Conservation (phyloP, 495 filamentous ascomycete genomes). For the Hyaloscypha hepaticicola region DNA sequence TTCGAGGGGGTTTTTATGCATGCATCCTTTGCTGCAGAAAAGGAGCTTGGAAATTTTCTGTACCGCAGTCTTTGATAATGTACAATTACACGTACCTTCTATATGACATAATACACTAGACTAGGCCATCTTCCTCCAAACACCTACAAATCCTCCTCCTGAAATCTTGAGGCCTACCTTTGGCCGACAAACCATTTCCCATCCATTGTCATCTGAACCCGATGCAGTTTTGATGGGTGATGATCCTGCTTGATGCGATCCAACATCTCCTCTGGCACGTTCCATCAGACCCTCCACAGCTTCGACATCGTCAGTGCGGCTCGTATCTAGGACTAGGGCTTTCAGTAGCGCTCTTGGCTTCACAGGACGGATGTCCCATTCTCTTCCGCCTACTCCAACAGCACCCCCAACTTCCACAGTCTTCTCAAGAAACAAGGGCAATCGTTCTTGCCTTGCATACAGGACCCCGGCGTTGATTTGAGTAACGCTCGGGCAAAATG, state of each 20-base stretch:
- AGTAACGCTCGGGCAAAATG: constrained; percentile 75
- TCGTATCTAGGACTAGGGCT: constrained; percentile 11
- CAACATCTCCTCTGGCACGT: not conserved
- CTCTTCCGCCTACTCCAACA: constrained; percentile 53
- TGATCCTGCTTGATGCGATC: not conserved
- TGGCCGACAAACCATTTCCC: constrained; percentile 65
- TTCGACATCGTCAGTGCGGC: not conserved
- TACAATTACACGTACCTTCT: not conserved
- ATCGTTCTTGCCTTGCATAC: constrained; percentile 44
- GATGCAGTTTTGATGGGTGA: not conserved
- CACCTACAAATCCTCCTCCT: constrained; percentile 70
- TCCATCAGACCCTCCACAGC: not conserved
- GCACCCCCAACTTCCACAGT: constrained; percentile 63
- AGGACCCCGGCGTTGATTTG: constrained; percentile 66
- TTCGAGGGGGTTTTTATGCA: no score
- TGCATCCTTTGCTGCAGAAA: no score
- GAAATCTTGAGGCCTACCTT: constrained; percentile 60
- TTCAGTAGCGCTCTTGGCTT: constrained; percentile 36
- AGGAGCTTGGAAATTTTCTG: no score
- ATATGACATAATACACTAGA: not conserved
- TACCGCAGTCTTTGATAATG: not conserved
- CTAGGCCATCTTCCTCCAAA: constrained; percentile 48
- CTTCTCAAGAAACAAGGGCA: constrained; percentile 59
- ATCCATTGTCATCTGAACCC: constrained; percentile 37
- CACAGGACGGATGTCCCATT: constrained; percentile 66